These are phyloP conservation scores for Neoboletus magnificus DNA, from an alignment of 768 basidiomycete species.

Conservation along the genomic window DNA sequence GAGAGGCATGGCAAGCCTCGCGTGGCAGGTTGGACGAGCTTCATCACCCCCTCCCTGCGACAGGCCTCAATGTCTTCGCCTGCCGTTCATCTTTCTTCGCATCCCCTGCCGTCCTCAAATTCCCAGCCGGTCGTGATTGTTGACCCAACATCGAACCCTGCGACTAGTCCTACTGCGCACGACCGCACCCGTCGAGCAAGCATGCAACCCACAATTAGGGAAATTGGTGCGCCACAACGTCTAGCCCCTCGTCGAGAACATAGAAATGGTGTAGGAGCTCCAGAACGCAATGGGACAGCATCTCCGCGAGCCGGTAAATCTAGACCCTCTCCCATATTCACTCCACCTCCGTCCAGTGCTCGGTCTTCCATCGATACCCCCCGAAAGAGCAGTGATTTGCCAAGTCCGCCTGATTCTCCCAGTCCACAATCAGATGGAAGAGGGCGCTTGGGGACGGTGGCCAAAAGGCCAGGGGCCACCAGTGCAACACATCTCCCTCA, in stretches of 20 bases:
- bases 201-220: constrained; percentile 31
- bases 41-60: constrained; percentile 62
- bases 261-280: constrained; percentile 20
- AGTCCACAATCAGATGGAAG: constrained; percentile 41
- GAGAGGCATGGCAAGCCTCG: constrained; percentile 39
- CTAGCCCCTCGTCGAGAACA: constrained; percentile 34
- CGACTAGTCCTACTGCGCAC: constrained; percentile 45
- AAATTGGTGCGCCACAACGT: constrained; percentile 42
- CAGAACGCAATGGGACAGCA: constrained; percentile 31
- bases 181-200: constrained; percentile 44
- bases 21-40: constrained; percentile 54
- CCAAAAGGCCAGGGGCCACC: constrained; percentile 35
- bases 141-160: constrained; percentile 47
- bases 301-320: constrained; percentile 30
- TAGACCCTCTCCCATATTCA: constrained; percentile 33
- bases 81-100: constrained; percentile 60
- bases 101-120: constrained; percentile 52
- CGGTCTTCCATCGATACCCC: constrained; percentile 36
- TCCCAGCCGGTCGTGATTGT: constrained; percentile 46
- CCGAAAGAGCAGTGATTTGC: constrained; percentile 37
- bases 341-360: constrained; percentile 24
- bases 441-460: constrained; percentile 32
- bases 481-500: constrained; percentile 43
- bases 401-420: constrained; percentile 48
- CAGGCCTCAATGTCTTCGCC: constrained; percentile 76